These are phyloP conservation scores for Hypoxylon sp. DNA, from an alignment of 2,329 filamentous ascomycete species.

Conservation along the genomic window DNA sequence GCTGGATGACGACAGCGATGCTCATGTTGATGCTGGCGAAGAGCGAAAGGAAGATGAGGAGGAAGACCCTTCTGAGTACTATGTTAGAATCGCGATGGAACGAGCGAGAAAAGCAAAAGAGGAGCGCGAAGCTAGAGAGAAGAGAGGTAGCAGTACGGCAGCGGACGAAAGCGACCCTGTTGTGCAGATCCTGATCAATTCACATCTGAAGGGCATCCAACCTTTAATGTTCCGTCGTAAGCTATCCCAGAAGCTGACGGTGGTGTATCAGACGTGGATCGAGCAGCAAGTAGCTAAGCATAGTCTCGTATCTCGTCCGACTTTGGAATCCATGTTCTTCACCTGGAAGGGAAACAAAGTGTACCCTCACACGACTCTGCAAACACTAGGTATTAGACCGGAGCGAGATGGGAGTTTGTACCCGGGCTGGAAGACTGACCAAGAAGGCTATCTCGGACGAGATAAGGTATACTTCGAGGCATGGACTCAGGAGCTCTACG, in stretches of 20 bases:
- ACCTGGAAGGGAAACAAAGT: constrained; percentile 83
- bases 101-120: constrained; percentile 51
- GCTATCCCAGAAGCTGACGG: constrained; percentile 75
- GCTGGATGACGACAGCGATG: constrained; percentile 38
- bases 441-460: constrained; percentile 65
- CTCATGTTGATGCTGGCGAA: constrained; percentile 49
- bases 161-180: constrained; percentile 59
- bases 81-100: constrained; percentile 61
- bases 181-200: constrained; percentile 77
- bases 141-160: constrained; percentile 25
- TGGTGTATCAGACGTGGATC: constrained; percentile 80
- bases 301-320: constrained; percentile 57
- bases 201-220: constrained; percentile 73
- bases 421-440: constrained; percentile 52
- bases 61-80: constrained; percentile 63
- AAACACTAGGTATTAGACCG: constrained; percentile 73
- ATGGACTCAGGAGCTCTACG: constrained; percentile 77
- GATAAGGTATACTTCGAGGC: constrained; percentile 81
- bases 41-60: constrained; percentile 44
- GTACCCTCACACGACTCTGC: constrained; percentile 82
- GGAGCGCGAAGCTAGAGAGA: constrained; percentile 46
- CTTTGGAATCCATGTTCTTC: constrained; percentile 75
- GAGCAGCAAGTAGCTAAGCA: constrained; percentile 69
- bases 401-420: constrained; percentile 61
- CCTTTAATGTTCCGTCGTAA: constrained; percentile 76